Evolutionary conservation across 2,329 filamentous ascomycete species (phyloP).

Genomic region (Bisporella sp.): DNA sequence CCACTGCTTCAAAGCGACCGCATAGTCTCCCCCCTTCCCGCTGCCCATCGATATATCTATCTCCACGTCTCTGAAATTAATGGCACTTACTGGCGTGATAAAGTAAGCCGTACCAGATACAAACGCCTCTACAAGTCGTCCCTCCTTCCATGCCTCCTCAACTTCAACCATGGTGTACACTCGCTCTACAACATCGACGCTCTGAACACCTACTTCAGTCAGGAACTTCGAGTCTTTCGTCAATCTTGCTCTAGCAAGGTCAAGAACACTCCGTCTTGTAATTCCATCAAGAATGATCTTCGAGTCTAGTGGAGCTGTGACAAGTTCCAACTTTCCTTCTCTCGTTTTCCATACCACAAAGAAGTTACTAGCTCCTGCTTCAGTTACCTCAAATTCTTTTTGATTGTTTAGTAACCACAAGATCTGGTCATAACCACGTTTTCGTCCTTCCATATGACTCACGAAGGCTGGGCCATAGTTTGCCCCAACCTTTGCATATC

Average conservation of each 20-base stretch:
- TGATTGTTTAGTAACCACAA: slow-evolving; percentile 76
- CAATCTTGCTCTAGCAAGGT: slow-evolving; percentile 62
- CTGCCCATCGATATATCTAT: slow-evolving; percentile 52
- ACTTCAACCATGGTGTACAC: slow-evolving; percentile 77
- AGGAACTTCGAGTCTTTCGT: slow-evolving; percentile 27
- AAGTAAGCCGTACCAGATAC: slow-evolving; percentile 83
- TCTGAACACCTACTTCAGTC: slow-evolving; percentile 25
- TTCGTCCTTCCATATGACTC: slow-evolving; percentile 66
- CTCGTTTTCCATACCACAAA: slow-evolving; percentile 72
- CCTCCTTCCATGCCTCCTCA: slow-evolving; percentile 63
- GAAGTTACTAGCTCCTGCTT: slow-evolving; percentile 89
- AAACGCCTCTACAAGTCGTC: slow-evolving; percentile 75
- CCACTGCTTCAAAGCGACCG: slow-evolving; percentile 56
- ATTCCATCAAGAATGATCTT: slow-evolving; percentile 82
- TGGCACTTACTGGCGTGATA: slow-evolving; percentile 59
- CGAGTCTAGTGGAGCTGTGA: slow-evolving; percentile 78
- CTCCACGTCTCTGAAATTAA: slow-evolving; percentile 59
- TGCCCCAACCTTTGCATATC: slow-evolving; percentile 85
- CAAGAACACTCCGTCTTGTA: slow-evolving; percentile 70
- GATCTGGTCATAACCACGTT: slow-evolving; percentile 75
- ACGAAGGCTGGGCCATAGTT: slow-evolving; percentile 85
- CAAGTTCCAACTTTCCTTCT: slow-evolving; percentile 58
- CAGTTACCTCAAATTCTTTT: slow-evolving; percentile 52
- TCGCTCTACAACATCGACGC: slow-evolving; percentile 69
- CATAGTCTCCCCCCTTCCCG: slow-evolving; percentile 44